These are phyloP conservation scores for Pyrenophora graminea DNA, from an alignment of 2,329 filamentous ascomycete species.

Conservation along the genomic window DNA sequence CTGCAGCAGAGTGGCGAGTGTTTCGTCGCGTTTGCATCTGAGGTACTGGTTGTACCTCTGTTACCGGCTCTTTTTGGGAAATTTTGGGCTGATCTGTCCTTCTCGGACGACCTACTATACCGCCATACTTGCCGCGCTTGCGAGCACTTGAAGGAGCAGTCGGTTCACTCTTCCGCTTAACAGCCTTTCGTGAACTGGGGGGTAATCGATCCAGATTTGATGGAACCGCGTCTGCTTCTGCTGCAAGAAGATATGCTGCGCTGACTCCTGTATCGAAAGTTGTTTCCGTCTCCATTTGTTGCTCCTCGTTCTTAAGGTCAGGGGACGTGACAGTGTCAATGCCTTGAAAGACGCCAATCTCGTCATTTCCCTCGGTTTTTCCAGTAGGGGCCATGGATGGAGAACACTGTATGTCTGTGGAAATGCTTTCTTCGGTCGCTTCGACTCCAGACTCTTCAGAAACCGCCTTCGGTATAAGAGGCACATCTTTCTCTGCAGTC, in stretches of 20 bases:
- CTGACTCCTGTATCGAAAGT: neutral
- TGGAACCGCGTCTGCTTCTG: constrained; percentile 22
- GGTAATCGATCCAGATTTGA: constrained; percentile 30
- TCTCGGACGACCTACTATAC: constrained; percentile 21
- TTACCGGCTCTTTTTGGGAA: neutral
- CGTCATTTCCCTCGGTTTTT: neutral
- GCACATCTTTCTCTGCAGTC: neutral
- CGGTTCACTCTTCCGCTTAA: constrained; percentile 27
- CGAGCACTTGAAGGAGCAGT: constrained; percentile 1
- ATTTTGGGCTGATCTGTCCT: constrained; percentile 11
- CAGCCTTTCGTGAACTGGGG: constrained; percentile 9
- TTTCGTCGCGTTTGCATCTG: constrained; percentile 19
- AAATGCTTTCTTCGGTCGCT: neutral
- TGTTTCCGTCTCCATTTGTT: neutral
- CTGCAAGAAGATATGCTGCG: constrained; percentile 19
- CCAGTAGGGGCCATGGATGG: neutral
- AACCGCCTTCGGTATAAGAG: neutral
- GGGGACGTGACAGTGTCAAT: neutral
- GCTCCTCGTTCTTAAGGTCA: neutral
- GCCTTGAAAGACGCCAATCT: neutral
- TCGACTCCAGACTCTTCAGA: neutral
- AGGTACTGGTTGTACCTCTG: neutral
- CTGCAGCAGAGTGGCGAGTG: constrained; percentile 15
- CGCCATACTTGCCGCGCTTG: constrained; percentile 21
- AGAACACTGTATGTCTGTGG: neutral